A percentile compares a stretch with the other conserved stretches of the same genome.
Conservation (phyloP, 2,329 filamentous ascomycete species). For the Podosphaera fusca region DNA sequence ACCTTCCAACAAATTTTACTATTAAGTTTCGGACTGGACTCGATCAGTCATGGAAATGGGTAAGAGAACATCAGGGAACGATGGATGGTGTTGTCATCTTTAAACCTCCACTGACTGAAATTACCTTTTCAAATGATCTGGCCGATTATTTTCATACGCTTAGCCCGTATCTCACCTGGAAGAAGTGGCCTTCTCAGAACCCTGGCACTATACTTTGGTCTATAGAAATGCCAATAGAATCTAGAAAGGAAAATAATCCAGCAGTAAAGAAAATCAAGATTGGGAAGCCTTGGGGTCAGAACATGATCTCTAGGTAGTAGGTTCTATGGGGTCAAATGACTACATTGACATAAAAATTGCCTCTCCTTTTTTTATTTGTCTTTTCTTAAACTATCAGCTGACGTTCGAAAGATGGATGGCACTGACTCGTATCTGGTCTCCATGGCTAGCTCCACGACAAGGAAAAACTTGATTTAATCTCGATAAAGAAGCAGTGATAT, state of each 20-base stretch:
- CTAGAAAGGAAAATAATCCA: conserved; percentile 34
- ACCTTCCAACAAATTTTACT: conserved; percentile 36
- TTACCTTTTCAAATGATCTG: conserved; percentile 10
- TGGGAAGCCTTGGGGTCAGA: conserved; percentile 15
- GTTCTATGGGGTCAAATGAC: neutral
- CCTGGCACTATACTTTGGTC: conserved; percentile 48
- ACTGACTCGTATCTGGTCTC: conserved; percentile 52
- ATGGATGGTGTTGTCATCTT: conserved; percentile 40
- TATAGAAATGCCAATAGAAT: conserved; percentile 30
- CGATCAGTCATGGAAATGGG: conserved; percentile 44
- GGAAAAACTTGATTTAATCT: conserved; percentile 42
- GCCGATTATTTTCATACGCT: conserved; percentile 31
- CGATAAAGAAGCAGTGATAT: conserved; percentile 56
- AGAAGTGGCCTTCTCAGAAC: conserved; percentile 36
- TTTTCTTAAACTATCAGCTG: conserved; percentile 3
- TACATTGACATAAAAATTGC: too few relatives aligned
- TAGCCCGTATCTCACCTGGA: conserved; percentile 30
- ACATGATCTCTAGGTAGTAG: conserved; percentile 14
- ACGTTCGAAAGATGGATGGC: conserved; percentile 44
- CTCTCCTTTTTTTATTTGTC: neutral
- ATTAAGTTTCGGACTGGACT: conserved; percentile 37
- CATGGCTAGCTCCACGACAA: conserved; percentile 79
- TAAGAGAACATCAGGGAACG: conserved; percentile 36
- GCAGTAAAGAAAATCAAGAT: conserved; percentile 21
- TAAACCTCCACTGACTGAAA: conserved; percentile 17